Percentiles rank a stretch among this genome's conserved stretches.
Conservation (phyloP, 768 basidiomycete species). For the Mycena amicta region DNA sequence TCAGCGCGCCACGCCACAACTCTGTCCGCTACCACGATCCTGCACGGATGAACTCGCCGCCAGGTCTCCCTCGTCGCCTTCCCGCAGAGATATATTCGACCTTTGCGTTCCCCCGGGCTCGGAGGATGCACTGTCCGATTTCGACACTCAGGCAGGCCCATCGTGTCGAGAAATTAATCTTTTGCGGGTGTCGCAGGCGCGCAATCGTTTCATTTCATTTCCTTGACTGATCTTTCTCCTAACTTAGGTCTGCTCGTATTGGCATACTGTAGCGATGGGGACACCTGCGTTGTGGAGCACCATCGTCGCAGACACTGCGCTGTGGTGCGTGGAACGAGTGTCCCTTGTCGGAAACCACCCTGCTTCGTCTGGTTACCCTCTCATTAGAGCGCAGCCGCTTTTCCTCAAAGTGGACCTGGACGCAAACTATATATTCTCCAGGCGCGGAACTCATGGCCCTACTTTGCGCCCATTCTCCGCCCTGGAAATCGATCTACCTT, state of each 20-base stretch:
- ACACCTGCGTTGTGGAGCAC: conserved; percentile 7
- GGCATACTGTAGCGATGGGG: conserved; percentile 1
- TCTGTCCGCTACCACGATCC: no score
- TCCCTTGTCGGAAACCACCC: not conserved
- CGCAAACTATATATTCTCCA: not conserved
- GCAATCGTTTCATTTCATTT: not conserved
- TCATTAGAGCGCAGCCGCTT: conserved; percentile 9
- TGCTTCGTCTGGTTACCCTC: not conserved
- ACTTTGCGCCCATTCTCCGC: not conserved
- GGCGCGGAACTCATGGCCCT: not conserved
- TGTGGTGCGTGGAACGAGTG: not conserved
- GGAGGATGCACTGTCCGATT: not conserved
- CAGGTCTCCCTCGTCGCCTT: no score
- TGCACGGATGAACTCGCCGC: no score
- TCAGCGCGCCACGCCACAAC: no score
- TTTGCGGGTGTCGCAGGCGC: not conserved
- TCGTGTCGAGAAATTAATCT: conserved; percentile 1
- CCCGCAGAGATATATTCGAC: not conserved
- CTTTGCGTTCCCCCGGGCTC: not conserved
- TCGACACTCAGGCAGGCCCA: not conserved
- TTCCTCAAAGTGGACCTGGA: not conserved
- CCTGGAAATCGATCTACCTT: conserved; percentile 1
- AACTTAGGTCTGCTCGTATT: conserved; percentile 11
- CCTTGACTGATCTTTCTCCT: not conserved
- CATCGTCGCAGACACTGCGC: not conserved